Base-by-base conservation (phyloP, 371 early-diverging fungal genomes). In the Apophysomyces variabilis region DNA sequence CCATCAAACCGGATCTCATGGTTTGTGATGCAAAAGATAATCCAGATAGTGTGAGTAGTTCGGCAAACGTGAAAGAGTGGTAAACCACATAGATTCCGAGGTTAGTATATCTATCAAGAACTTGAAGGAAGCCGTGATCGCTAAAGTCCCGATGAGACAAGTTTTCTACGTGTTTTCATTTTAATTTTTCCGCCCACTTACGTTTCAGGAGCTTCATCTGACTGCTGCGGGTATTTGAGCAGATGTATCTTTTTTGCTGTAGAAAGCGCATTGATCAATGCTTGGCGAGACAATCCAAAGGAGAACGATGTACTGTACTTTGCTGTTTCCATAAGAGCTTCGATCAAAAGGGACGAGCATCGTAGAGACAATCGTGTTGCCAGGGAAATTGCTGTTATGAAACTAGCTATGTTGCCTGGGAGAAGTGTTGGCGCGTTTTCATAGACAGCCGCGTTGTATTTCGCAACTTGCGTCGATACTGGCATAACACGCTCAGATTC, bases 21-120 rank as follows among this genome's bases (percentile, higher is more conserved):
- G 92, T 90, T 39, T 85, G 82, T 3, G 91, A 84, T 12, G 92
- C 86, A 38, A 95, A 74, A 54, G 93, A 91, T 65, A 94, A 88
- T 1, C 94, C 89, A 9, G 92, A 85, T 65, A 92, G 71, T 18
- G 93, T 82, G 69, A 95, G 88, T 21, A 94, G 74, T 68, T 95
- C 95, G 9, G 90, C 91, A 11, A 94, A 74, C 5, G 91, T 90
- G 64, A 93, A 93, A 13, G 89, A 78, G 63, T 83, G 84, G 59
- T 92, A 87, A 32, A 93, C 81, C 38, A 91, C 66, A 61, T 88
- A 87, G 14, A 92, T 78, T 14, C 90, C 89, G 7, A 89, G 68
- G 7, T 77, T 84, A n/a, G 93, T 91, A 61, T 91, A 91, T 65
- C 84, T 80, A 67, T 91, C 91, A 32, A 93, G 67, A 2, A 87